Evolutionary conservation across 2,329 filamentous ascomycete species (phyloP).

Genomic region (Colletotrichum tamarilloi): DNA sequence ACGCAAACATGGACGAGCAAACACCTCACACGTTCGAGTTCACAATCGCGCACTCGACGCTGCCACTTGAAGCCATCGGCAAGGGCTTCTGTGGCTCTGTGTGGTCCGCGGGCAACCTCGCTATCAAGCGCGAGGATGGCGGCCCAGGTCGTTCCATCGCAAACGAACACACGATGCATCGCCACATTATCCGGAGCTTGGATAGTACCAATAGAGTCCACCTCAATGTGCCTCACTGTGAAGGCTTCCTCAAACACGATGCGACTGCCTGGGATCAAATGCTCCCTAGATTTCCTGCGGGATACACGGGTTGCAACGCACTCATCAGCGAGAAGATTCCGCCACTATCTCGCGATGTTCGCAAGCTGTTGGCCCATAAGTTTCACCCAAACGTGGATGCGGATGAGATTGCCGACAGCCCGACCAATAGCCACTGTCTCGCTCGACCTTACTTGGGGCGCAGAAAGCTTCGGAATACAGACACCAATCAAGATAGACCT

Average conservation of each 20-base stretch:
- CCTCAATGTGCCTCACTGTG: slow-evolving; percentile 1
- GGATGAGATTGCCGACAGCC: slow-evolving; percentile 35
- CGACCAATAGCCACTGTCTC: slow-evolving; percentile 57
- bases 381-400: slow-evolving; percentile 32
- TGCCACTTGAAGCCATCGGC: slow-evolving; percentile 7
- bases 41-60: neutral
- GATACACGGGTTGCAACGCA: slow-evolving; percentile 40
- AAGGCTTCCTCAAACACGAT: neutral
- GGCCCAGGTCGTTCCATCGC: slow-evolving; percentile 29
- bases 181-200: neutral
- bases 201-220: neutral
- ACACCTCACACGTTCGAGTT: neutral
- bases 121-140: slow-evolving; percentile 37
- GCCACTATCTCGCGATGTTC: slow-evolving; percentile 32
- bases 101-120: slow-evolving; percentile 2
- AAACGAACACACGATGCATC: slow-evolving; percentile 36
- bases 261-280: slow-evolving; percentile 35
- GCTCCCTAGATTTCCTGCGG: slow-evolving; percentile 37
- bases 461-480: slow-evolving; percentile 31
- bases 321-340: slow-evolving; percentile 45
- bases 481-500: neutral
- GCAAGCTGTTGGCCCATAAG: slow-evolving; percentile 36
- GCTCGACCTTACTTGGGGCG: slow-evolving; percentile 61
- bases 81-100: slow-evolving; percentile 29
- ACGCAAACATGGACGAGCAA: neutral